phyloP scores from a whole-genome alignment of 345 rosid species.

The Rubroshorea leprosula region DNA sequence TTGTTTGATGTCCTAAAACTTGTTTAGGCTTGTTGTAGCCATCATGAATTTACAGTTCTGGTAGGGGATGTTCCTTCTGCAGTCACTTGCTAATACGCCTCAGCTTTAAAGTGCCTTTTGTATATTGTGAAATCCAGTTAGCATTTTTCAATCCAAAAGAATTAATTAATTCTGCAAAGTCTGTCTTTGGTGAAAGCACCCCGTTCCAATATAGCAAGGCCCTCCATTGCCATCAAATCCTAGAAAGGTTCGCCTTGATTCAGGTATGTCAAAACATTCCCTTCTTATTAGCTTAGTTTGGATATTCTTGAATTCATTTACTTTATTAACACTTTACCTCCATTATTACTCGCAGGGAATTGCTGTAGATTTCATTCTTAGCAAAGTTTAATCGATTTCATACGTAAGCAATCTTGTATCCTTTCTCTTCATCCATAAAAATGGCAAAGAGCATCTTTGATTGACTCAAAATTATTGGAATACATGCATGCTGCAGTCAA shows the following conservation, averaged over 20 bases:
- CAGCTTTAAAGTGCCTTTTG: too few species aligned
- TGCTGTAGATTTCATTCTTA: not conserved
- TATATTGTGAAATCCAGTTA: too few species aligned
- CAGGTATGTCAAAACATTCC: not conserved
- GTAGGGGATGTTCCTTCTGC: too few species aligned
- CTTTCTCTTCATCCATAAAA: constrained; percentile 38
- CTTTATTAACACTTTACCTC: not conserved
- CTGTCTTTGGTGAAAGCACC: constrained; percentile 34
- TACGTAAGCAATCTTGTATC: constrained; percentile 28
- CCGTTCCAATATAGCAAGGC: constrained; percentile 27
- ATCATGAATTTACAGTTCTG: too few species aligned
- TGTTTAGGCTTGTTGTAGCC: too few species aligned
- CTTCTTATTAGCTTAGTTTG: too few species aligned
- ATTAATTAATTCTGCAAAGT: too few species aligned
- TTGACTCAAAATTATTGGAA: constrained; percentile 24
- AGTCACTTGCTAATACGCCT: too few species aligned
- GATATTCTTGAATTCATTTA: not conserved
- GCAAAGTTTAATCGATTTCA: not conserved
- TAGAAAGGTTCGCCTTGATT: constrained; percentile 20
- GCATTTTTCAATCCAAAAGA: not conserved
- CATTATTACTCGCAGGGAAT: not conserved
- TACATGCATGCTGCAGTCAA: constrained; percentile 52
- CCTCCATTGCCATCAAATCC: constrained; percentile 32
- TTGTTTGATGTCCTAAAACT: too few species aligned
- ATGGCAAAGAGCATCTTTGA: constrained; percentile 36